Conservation (phyloP, 805 yeast species). For the Saccharomyces cerevisiae region DNA sequence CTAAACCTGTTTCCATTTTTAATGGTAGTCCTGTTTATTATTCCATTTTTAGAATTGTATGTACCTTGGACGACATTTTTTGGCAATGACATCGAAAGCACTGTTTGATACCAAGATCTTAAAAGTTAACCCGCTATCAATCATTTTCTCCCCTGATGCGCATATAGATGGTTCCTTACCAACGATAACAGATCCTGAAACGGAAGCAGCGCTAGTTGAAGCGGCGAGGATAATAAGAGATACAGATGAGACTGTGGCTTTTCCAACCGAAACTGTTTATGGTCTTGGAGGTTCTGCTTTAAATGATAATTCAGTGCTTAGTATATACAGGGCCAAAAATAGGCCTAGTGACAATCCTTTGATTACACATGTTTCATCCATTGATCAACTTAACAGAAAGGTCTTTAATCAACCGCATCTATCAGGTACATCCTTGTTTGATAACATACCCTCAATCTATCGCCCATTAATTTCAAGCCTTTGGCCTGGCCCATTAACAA, state of each 20-base stretch:
- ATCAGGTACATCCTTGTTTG: not conserved
- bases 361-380: constrained; percentile 79
- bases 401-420: constrained; percentile 35
- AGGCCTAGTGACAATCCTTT: constrained; percentile 94
- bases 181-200: constrained; percentile 42
- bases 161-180: constrained; percentile 36
- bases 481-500: constrained; percentile 97
- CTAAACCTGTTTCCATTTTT: not conserved
- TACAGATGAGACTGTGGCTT: constrained; percentile 64
- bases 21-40: not conserved
- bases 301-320: constrained; percentile 59
- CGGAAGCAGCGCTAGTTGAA: constrained; percentile 40
- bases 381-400: constrained; percentile 57
- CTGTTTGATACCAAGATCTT: constrained; percentile 37
- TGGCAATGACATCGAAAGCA: not conserved
- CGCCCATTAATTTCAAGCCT: constrained; percentile 52
- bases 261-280: constrained; percentile 96
- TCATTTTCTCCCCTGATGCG: constrained; percentile 36
- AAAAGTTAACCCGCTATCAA: constrained; percentile 46
- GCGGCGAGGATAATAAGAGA: constrained; percentile 53
- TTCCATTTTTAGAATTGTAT: not conserved
- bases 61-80: not conserved
- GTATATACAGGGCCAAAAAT: constrained; percentile 81
- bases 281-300: constrained; percentile 89
- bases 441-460: constrained; percentile 60